Conservation (phyloP, 441 rosid genomes). For the Rhodomyrtus psidioides region DNA sequence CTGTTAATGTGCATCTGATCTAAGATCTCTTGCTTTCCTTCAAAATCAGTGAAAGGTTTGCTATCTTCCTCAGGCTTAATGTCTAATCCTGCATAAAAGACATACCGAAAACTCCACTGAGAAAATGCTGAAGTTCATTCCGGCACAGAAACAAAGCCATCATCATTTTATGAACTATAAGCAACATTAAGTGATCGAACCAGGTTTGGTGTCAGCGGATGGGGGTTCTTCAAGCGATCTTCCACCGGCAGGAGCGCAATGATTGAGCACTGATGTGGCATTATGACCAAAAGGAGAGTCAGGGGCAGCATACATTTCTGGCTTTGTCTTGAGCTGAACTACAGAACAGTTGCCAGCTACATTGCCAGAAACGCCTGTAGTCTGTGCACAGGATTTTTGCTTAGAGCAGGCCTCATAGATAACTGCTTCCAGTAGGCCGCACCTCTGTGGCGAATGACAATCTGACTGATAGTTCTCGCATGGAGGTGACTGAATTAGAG, state of each 20-base stretch:
- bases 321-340: neutral
- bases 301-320: neutral
- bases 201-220: neutral
- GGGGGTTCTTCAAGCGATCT: neutral
- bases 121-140: neutral
- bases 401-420: constrained; percentile 2
- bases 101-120: neutral
- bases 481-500: constrained; percentile 8
- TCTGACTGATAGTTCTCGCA: constrained; percentile 5
- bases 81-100: constrained; percentile 5
- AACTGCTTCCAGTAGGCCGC: constrained; percentile 19
- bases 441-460: constrained; percentile 1
- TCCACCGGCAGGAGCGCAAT: neutral
- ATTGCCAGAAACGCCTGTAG: neutral
- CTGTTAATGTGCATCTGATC: neutral
- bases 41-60: neutral
- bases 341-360: neutral
- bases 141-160: neutral
- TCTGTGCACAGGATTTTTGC: neutral
- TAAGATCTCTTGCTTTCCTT: neutral
- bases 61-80: neutral
- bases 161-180: neutral
- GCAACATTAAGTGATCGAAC: neutral
- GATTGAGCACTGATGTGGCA: neutral
- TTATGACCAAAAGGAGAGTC: neutral